A percentile compares a stretch with the other conserved stretches of the same genome.
Conservation (phyloP, 257 asterid species). For the Solanum dulcamara region DNA sequence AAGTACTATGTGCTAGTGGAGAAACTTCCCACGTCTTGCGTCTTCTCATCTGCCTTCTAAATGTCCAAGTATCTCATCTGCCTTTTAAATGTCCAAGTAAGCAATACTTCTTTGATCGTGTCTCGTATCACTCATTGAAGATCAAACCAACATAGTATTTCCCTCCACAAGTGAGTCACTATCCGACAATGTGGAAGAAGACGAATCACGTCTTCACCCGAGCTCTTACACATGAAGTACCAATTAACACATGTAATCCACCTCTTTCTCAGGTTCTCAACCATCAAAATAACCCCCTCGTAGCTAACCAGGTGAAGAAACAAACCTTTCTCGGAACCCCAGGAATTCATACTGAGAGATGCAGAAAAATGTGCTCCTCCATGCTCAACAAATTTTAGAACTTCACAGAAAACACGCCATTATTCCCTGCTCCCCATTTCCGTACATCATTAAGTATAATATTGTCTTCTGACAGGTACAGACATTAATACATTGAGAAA, state of each 20-base stretch:
- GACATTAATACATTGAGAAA: neutral
- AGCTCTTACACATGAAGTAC: neutral
- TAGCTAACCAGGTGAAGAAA: neutral
- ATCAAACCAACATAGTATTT: neutral
- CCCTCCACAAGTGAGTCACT: neutral
- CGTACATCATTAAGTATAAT: neutral
- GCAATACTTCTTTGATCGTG: neutral
- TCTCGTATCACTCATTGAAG: neutral
- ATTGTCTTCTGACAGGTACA: neutral
- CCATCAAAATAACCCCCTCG: neutral
- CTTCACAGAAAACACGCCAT: neutral
- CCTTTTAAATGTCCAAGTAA: neutral
- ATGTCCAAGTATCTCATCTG: neutral
- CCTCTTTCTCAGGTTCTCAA: neutral
- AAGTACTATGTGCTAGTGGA: neutral
- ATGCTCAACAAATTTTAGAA: neutral
- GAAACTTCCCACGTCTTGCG: neutral
- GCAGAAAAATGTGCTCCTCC: neutral
- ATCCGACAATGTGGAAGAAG: neutral
- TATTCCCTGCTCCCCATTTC: neutral
- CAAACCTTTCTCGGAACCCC: neutral
- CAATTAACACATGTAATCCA: neutral
- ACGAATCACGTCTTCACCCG: neutral
- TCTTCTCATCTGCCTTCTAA: neutral
- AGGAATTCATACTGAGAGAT: neutral